Percentiles rank a stretch among this genome's conserved stretches.
These are phyloP conservation scores for Chalaropsis thielavioides DNA, from an alignment of 2,329 filamentous ascomycete species.

Conservation along the genomic window DNA sequence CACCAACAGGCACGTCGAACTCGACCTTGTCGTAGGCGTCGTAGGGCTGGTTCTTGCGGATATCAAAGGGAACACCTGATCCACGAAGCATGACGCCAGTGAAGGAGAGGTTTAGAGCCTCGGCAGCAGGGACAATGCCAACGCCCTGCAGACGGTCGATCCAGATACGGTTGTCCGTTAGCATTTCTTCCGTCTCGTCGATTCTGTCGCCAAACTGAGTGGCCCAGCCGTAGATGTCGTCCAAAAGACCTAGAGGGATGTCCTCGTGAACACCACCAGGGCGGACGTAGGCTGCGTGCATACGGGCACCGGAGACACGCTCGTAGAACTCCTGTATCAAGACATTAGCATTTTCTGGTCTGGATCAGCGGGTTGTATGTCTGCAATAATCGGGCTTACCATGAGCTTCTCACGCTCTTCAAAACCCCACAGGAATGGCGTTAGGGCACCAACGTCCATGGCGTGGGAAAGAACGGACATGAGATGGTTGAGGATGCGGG, in stretches of 20 bases:
- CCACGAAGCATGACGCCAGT: slow-evolving; percentile 96
- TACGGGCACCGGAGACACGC: slow-evolving; percentile 91
- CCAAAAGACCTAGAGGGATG: slow-evolving; percentile 79
- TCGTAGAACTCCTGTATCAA: slow-evolving; percentile 93
- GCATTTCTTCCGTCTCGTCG: slow-evolving; percentile 95
- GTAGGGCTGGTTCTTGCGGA: slow-evolving; percentile 93
- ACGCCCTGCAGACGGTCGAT: slow-evolving; percentile 82
- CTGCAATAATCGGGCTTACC: slow-evolving; percentile 42
- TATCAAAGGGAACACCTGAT: slow-evolving; percentile 88
- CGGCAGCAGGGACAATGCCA: slow-evolving; percentile 77
- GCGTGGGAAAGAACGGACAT: slow-evolving; percentile 96
- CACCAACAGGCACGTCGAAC: slow-evolving; percentile 91
- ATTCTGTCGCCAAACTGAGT: slow-evolving; percentile 98
- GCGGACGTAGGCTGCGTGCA: slow-evolving; percentile 92
- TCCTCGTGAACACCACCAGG: slow-evolving; percentile 95
- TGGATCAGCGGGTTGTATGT: neutral
- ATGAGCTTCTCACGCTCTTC: slow-evolving; percentile 99
- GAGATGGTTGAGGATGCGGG: slow-evolving; percentile 84
- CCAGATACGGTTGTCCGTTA: slow-evolving; percentile 99
- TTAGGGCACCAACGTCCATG: slow-evolving; percentile 97
- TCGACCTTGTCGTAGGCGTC: slow-evolving; percentile 97
- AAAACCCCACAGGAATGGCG: slow-evolving; percentile 97
- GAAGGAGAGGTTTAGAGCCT: slow-evolving; percentile 96
- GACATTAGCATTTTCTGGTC: neutral
- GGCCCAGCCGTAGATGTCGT: slow-evolving; percentile 99